Base-by-base conservation (phyloP, 495 filamentous ascomycete species). In the Cryomyces minteri region DNA sequence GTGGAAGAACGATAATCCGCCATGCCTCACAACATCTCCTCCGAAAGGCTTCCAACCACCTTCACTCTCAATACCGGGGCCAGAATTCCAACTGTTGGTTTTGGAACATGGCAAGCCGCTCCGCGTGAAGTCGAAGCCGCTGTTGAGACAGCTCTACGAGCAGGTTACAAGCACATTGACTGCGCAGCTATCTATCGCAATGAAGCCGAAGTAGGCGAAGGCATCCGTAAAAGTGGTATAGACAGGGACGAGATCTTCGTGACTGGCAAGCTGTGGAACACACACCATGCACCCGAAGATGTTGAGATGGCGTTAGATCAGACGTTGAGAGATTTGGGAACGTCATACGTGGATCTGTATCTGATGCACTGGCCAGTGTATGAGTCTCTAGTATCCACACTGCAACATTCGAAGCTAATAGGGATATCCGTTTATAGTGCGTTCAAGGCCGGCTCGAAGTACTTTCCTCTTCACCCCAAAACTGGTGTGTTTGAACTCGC, bases 291-390 rank as follows among this genome's bases (percentile, higher is more conserved):
- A 31, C 60, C 62, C 4, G 56, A 60, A 28, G 56, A 67, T 50
- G 67, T 74, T 0, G 65, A 62, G 32, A 43, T 55, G 1, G 72
- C 66, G 5, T 57, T 77, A 4, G 61, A 75, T 38, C 56, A 62
- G 39, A 67, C 69, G 5, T 65, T 82, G 40, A 46, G 66, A 40
- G 74, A 74, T 44, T 68, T 86, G 41, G 67, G 67, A 30, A 59
- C 79, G 5, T 69, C 76, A 46, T 84, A 88, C 51, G 55, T 85
- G 39, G 82, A 88, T 54, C 64, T 81, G 0, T 85, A 77, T 55
- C 66, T 82, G 40, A 71, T 82, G 50, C 79, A 84, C 59, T 83
- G 74, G 76, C 80, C 79, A 40, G 67, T 76, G 55, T 63, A 44
- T 7, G 32, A n/a, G n/a, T n/a, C n/a, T n/a, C n/a, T n/a, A n/a